phyloP scores from a whole-genome alignment of 805 yeast genomes.

The Wickerhamiella kurtzmanii region DNA sequence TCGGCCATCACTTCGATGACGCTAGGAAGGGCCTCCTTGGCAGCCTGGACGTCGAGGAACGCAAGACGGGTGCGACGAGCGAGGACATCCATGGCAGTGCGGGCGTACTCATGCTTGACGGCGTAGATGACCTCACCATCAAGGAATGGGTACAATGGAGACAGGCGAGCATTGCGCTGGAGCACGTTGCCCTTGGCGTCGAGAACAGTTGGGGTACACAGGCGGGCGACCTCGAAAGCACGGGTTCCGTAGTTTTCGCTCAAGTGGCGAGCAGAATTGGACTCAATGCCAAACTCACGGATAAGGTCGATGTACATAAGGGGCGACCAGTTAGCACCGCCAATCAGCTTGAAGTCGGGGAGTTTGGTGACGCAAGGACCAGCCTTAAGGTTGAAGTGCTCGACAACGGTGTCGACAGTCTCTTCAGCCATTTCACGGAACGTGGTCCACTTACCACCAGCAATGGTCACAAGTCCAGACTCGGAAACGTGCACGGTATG shows the following conservation, averaged over 20 bases:
- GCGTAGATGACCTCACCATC: constrained; percentile 77
- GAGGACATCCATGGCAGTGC: constrained; percentile 80
- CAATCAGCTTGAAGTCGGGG: constrained; percentile 41
- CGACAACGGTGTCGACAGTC: constrained; percentile 62
- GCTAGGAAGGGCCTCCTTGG: constrained; percentile 64
- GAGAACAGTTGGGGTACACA: constrained; percentile 28
- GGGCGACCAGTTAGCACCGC: constrained; percentile 68
- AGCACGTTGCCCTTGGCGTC: constrained; percentile 30
- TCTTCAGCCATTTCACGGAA: constrained; percentile 97
- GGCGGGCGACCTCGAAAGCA: constrained; percentile 52
- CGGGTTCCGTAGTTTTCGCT: constrained; percentile 82
- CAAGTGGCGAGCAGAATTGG: constrained; percentile 66
- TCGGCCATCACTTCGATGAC: constrained; percentile 76
- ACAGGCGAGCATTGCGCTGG: constrained; percentile 28
- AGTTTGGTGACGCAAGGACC: constrained; percentile 40
- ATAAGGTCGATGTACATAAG: constrained; percentile 66
- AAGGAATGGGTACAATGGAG: constrained; percentile 55
- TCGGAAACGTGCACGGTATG: constrained; percentile 65
- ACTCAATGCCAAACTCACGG: constrained; percentile 61
- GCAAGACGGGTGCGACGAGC: constrained; percentile 91
- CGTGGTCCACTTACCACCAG: constrained; percentile 98
- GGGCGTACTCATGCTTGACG: constrained; percentile 66
- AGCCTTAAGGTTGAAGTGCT: constrained; percentile 26
- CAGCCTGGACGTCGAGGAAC: constrained; percentile 76
- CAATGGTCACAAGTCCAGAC: constrained; percentile 70